phyloP scores from a whole-genome alignment of 352 stramenopile genomes.

The Peronosclerospora sorghi region DNA sequence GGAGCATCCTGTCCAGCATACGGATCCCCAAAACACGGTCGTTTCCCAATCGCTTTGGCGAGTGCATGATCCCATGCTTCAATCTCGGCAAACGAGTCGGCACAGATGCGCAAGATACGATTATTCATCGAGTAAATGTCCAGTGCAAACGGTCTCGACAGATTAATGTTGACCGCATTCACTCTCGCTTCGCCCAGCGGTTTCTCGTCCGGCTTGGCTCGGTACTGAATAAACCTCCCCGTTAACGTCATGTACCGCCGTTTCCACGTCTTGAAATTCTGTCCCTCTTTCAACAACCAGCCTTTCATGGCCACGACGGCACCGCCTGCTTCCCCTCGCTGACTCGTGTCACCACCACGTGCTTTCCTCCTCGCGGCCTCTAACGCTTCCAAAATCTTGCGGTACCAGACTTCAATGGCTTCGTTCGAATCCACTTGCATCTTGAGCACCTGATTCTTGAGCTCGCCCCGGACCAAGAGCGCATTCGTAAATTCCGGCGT shows the following conservation, averaged over 20 bases:
- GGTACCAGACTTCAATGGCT: slow-evolving; percentile 50
- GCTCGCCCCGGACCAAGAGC: slow-evolving; percentile 41
- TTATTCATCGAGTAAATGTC: slow-evolving; percentile 79
- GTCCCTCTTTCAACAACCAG: slow-evolving; percentile 73
- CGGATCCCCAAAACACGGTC: slow-evolving; percentile 53
- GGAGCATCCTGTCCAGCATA: slow-evolving; percentile 44
- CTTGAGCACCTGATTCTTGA: slow-evolving; percentile 66
- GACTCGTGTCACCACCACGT: no score
- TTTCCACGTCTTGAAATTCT: no score
- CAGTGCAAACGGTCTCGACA: slow-evolving; percentile 47
- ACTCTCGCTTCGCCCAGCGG: slow-evolving; percentile 54
- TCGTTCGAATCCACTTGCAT: slow-evolving; percentile 59
- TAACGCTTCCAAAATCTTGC: slow-evolving; percentile 34
- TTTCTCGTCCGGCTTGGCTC: slow-evolving; percentile 35
- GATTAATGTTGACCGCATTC: slow-evolving; percentile 64
- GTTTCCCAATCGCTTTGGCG: slow-evolving; percentile 30
- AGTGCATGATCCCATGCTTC: slow-evolving; percentile 63
- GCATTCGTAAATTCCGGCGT: slow-evolving; percentile 55
- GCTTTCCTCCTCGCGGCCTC: slow-evolving; percentile 8
- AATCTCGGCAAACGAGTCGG: slow-evolving; percentile 57
- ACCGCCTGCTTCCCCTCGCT: not conserved
- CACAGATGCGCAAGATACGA: slow-evolving; percentile 60
- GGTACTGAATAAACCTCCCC: slow-evolving; percentile 54
- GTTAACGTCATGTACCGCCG: slow-evolving; percentile 65
- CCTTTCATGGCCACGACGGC: slow-evolving; percentile 40